A percentile compares a stretch with the other conserved stretches of the same genome.
These are phyloP conservation scores for Pichia californica DNA, from an alignment of 805 yeast genomes.

Conservation along the genomic window DNA sequence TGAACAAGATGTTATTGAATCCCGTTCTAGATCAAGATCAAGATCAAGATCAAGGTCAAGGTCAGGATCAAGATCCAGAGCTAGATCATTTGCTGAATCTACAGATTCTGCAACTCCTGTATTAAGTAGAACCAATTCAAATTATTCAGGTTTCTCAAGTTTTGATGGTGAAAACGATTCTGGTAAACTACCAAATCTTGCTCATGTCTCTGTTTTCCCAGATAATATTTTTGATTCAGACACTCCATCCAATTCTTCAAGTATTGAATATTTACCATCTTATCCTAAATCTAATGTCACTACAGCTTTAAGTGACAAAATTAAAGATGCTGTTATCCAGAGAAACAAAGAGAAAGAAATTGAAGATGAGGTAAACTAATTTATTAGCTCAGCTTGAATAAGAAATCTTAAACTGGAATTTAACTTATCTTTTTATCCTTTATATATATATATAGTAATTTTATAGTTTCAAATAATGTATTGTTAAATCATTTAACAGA, in stretches of 20 bases:
- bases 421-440: no score
- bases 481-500: no score
- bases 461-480: no score
- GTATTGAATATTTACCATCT: neutral
- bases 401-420: no score
- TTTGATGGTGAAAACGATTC: slow-evolving; percentile 12
- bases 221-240: slow-evolving; percentile 23
- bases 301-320: slow-evolving; percentile 12
- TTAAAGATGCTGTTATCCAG: slow-evolving; percentile 23
- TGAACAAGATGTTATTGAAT: slow-evolving; percentile 20
- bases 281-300: neutral
- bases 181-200: slow-evolving; percentile 22
- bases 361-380: slow-evolving; percentile 5
- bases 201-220: slow-evolving; percentile 30
- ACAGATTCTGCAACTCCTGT: neutral
- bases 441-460: no score
- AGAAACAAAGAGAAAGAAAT: slow-evolving; percentile 17
- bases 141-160: slow-evolving; percentile 25
- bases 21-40: slow-evolving; percentile 17
- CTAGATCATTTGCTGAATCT: slow-evolving; percentile 3
- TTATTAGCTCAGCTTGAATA: no score
- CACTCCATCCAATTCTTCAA: slow-evolving; percentile 6
- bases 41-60: slow-evolving; percentile 11
- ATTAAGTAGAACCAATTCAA: slow-evolving; percentile 17
- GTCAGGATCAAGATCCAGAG: slow-evolving; percentile 7